Percentiles rank a stretch among this genome's conserved stretches.
Conservation (phyloP, 192 early-diverging fungal genomes). For the Linnemannia hyalina region DNA sequence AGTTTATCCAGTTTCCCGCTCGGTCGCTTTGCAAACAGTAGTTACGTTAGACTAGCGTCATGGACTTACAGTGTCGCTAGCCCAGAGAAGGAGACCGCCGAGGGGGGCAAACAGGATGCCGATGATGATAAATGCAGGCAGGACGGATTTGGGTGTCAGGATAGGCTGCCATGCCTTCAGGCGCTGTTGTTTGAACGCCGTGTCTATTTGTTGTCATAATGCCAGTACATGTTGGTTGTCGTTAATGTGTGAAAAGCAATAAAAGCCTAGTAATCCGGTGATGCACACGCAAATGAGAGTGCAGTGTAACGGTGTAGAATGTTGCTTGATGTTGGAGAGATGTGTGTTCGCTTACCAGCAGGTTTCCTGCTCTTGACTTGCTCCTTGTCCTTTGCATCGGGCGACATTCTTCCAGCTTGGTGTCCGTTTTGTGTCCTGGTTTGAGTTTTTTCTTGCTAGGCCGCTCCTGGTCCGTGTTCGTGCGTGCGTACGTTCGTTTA, state of each 20-base stretch:
- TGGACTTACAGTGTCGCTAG: constrained; percentile 78
- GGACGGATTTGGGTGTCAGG: constrained; percentile 96
- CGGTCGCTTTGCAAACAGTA: no score
- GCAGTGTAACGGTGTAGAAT: not conserved
- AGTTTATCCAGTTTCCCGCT: no score
- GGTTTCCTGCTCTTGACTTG: not conserved
- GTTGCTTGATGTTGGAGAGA: not conserved
- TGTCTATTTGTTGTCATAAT: constrained; percentile 68
- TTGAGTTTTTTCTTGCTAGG: not conserved
- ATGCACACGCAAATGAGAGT: not conserved
- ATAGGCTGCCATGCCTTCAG: constrained; percentile 99
- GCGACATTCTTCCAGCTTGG: not conserved
- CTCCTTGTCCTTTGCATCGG: constrained; percentile 3
- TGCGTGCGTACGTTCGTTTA: not conserved
- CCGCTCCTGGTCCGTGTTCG: not conserved
- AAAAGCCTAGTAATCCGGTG: no score
- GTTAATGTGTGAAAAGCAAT: no score
- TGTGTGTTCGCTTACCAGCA: not conserved
- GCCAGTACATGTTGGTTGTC: not conserved
- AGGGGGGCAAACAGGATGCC: constrained; percentile 97
- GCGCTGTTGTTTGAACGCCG: constrained; percentile 99
- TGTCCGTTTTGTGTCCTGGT: not conserved
- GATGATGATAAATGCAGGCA: constrained; percentile 95
- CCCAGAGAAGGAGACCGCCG: constrained; percentile 91
- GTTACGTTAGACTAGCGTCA: not conserved